Base-by-base conservation (phyloP, 2,329 filamentous ascomycete genomes). In the Emergomyces africanus region DNA sequence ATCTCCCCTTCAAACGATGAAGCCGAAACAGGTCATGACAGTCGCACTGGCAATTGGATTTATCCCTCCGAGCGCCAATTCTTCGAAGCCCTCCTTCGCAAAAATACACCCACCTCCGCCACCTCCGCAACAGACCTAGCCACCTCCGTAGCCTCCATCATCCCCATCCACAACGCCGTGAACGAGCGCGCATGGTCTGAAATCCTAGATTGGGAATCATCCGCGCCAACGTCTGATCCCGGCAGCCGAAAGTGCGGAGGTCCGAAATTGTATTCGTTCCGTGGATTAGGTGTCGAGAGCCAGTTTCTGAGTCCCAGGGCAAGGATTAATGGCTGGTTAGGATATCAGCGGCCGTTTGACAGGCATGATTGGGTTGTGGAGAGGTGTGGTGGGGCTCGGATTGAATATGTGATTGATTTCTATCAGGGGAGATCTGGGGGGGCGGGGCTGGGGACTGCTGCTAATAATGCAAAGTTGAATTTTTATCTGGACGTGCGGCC, bases 341-440 rank as follows among this genome's bases (percentile, higher is more conserved):
- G 94, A n/a, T 97, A 96, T 72, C 86, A 87, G 61, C 80, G 86
- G 57, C 94, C 94, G 1, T 99, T 99, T 73, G 94, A 99, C 75
- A 81, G 94, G 33, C 94, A 99, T 72, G 94, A 99, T 73, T 99
- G 94, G 94, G 85, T 96, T 28, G 86, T 99, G 41, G 91, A 99
- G 74, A 81, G 94, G 57, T 97, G 94, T 70, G 92, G 88, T 23
- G 76, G 76, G 6, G 69, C 71, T 60, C 83, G 83, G 68, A 77
- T 99, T 54, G 94, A 97, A 67, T 99, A 99, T 71, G 87, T 99
- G 44, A 99, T 99, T 72, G 94, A 99, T 74, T 99, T 99, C 68
- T 99, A 99, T 70, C 85, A 90, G 5, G 94, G 94, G 0, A 83
- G 79, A 65, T 71, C 78, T 35, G 71, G 73, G 58, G 57, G 58